Evolutionary conservation across 1,284 basidiomycete species (phyloP).

Genomic region (Moesziomyces sp.): DNA sequence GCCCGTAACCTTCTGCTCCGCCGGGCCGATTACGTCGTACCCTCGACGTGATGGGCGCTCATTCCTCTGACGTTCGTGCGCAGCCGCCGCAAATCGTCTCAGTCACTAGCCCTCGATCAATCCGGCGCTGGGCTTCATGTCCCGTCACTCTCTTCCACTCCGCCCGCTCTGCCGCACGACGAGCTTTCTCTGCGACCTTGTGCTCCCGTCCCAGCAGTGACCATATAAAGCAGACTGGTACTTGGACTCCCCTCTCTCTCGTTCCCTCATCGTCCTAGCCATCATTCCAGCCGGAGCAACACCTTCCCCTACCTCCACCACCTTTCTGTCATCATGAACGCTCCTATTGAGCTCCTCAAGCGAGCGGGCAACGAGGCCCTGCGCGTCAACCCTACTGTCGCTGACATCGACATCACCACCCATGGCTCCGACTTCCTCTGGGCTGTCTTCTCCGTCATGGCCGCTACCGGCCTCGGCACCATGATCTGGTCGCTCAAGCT

Average conservation of each 20-base stretch:
- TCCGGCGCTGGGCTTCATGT: too few relatives aligned
- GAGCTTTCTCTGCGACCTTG: background rate
- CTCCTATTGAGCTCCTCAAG: slow-evolving; percentile 23
- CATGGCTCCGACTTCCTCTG: slow-evolving; percentile 71
- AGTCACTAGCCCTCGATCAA: too few relatives aligned
- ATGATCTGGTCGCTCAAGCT: slow-evolving; percentile 53
- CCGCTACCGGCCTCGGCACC: slow-evolving; percentile 55
- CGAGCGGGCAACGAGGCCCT: slow-evolving; percentile 54
- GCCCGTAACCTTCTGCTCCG: too few relatives aligned
- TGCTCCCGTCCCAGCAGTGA: background rate
- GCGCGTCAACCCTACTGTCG: slow-evolving; percentile 41
- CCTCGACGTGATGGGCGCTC: too few relatives aligned
- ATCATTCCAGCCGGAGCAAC: background rate
- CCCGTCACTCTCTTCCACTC: too few relatives aligned
- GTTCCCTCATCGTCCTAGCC: background rate
- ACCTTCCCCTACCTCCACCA: slow-evolving; percentile 1
- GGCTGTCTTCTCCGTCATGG: slow-evolving; percentile 68
- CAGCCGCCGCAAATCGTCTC: too few relatives aligned
- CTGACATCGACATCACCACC: slow-evolving; percentile 57
- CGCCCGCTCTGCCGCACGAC: too few relatives aligned
- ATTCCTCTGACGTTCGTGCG: too few relatives aligned
- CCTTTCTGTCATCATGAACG: slow-evolving; percentile 23
- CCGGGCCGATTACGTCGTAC: too few relatives aligned
- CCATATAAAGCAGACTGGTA: slow-evolving; percentile 11
- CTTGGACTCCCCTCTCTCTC: background rate